These are phyloP conservation scores for Penicillium corylophilum DNA, from an alignment of 2,329 filamentous ascomycete species.

Conservation along the genomic window DNA sequence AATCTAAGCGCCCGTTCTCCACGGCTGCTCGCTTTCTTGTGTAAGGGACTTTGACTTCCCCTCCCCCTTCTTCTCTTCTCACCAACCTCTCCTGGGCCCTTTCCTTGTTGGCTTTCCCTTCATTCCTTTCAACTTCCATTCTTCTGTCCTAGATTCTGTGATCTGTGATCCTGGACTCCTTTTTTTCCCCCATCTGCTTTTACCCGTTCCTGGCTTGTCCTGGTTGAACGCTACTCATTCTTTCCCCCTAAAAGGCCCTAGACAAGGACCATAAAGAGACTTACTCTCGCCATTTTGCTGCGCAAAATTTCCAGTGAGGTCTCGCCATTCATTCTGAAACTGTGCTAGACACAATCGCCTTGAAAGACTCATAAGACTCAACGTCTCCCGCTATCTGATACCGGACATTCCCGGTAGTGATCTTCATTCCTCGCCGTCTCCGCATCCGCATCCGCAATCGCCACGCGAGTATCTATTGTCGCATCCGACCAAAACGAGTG, in stretches of 20 bases:
- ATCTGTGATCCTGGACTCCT: conserved; percentile 34
- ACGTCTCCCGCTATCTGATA: conserved; percentile 24
- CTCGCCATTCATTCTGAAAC: conserved; percentile 22
- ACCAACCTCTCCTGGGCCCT: conserved; percentile 13
- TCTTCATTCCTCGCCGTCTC: conserved; percentile 32
- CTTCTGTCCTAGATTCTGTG: conserved; percentile 15
- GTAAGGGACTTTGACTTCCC: conserved; percentile 13
- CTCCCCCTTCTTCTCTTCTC: conserved; percentile 10
- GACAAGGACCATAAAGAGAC: conserved; percentile 16
- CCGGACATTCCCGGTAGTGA: conserved; percentile 30
- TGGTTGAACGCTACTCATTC: conserved; percentile 42
- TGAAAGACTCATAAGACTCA: not conserved
- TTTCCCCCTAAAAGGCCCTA: conserved; percentile 18
- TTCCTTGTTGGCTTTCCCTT: conserved; percentile 25
- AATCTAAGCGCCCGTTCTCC: not conserved
- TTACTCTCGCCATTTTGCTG: conserved; percentile 29
- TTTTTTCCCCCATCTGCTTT: conserved; percentile 17
- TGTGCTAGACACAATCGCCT: conserved; percentile 13
- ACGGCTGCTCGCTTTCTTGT: not conserved
- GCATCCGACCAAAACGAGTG: conserved; percentile 10
- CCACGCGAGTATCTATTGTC: conserved; percentile 26
- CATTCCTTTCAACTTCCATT: conserved; percentile 16
- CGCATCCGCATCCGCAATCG: conserved; percentile 28
- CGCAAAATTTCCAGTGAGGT: conserved; percentile 21
- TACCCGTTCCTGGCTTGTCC: conserved; percentile 29